Evolutionary conservation across 441 rosid genomes (phyloP).

Genomic region (Geranium incanum): DNA sequence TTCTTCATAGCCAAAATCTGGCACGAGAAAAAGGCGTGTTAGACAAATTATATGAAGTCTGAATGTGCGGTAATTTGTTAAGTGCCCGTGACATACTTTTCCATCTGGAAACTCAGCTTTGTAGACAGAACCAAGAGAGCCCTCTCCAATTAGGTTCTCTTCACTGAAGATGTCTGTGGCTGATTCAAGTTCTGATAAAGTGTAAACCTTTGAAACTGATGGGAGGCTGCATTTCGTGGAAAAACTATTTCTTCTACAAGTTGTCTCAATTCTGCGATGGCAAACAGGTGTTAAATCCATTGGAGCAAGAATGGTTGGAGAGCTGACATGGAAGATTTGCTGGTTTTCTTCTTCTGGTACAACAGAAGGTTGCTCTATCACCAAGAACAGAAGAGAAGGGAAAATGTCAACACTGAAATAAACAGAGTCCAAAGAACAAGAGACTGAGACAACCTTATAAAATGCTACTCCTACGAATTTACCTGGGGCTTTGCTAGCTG

Average conservation of each 20-base stretch:
- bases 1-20: slow-evolving; percentile 75
- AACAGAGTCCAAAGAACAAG: not conserved
- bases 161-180: slow-evolving; percentile 73
- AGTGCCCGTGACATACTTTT: slow-evolving; percentile 38
- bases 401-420: slow-evolving; percentile 3
- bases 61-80: slow-evolving; percentile 3
- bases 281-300: slow-evolving; percentile 26
- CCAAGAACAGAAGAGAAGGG: slow-evolving; percentile 14
- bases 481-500: slow-evolving; percentile 48
- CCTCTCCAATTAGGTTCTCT: slow-evolving; percentile 69
- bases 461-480: slow-evolving; percentile 13
- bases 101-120: slow-evolving; percentile 73
- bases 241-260: slow-evolving; percentile 45
- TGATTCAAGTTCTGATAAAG: slow-evolving; percentile 61
- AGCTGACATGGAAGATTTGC: slow-evolving; percentile 34
- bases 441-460: not conserved
- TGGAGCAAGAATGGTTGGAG: slow-evolving; percentile 36
- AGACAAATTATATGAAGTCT: slow-evolving; percentile 6
- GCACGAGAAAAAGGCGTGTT: slow-evolving; percentile 6
- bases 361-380: slow-evolving; percentile 29
- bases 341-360: slow-evolving; percentile 44
- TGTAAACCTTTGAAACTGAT: slow-evolving; percentile 45
- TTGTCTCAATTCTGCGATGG: slow-evolving; percentile 33
- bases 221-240: slow-evolving; percentile 41
- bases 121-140: slow-evolving; percentile 91